phyloP scores from a whole-genome alignment of 169 alveolate species.

The Cytauxzoon felis region DNA sequence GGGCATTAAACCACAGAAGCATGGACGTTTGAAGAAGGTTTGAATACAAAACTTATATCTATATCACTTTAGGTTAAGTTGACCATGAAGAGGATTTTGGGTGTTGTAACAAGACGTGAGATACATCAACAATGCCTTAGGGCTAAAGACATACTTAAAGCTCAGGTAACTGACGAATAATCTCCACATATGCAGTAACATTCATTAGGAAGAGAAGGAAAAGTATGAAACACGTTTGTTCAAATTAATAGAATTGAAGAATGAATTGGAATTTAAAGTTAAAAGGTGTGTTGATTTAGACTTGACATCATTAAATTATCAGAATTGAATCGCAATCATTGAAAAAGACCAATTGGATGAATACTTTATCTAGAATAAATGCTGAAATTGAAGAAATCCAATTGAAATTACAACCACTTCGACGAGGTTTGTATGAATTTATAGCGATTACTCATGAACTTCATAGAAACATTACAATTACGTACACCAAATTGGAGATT shows the following conservation, averaged over 20 bases:
- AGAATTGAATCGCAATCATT: slow-evolving; percentile 59
- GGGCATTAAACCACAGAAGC: slow-evolving; percentile 65
- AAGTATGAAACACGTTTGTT: slow-evolving; percentile 72
- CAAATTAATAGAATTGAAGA: slow-evolving; percentile 68
- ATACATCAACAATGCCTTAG: slow-evolving; percentile 81
- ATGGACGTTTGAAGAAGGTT: slow-evolving; percentile 81
- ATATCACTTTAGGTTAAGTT: slow-evolving; percentile 57
- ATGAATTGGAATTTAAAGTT: slow-evolving; percentile 47
- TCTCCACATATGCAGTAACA: background rate
- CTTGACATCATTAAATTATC: slow-evolving; percentile 23
- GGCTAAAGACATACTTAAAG: slow-evolving; percentile 73
- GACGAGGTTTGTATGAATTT: slow-evolving; percentile 46
- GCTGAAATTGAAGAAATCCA: slow-evolving; percentile 63
- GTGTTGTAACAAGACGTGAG: slow-evolving; percentile 79
- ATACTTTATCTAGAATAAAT: slow-evolving; percentile 55
- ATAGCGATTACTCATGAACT: background rate
- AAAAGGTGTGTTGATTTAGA: slow-evolving; percentile 19
- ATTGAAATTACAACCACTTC: slow-evolving; percentile 68
- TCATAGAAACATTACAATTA: slow-evolving; percentile 70
- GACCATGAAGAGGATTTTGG: slow-evolving; percentile 80
- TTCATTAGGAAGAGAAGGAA: slow-evolving; percentile 75
- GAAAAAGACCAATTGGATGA: slow-evolving; percentile 62
- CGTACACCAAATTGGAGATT: slow-evolving; percentile 70
- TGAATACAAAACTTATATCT: background rate
- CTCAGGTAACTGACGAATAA: slow-evolving; percentile 31